Conservation (phyloP, 2,329 filamentous ascomycete species). For the Alternaria conjuncta region DNA sequence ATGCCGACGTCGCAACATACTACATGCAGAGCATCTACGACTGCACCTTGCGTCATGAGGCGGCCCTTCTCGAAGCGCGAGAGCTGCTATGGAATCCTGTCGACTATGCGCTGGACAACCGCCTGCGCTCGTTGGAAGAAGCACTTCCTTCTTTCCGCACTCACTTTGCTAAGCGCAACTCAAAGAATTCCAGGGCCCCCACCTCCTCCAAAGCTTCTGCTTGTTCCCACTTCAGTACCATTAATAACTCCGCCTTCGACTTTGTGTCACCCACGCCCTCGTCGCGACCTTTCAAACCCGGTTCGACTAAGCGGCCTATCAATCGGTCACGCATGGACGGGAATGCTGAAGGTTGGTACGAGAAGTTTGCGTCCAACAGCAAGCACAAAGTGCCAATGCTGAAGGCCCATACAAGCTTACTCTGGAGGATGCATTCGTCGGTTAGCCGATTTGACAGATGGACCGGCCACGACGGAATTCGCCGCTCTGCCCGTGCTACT, state of each 20-base stretch:
- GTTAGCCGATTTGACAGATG: no score
- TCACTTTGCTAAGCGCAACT: conserved; percentile 6
- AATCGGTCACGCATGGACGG: no score
- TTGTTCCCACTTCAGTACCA: not conserved
- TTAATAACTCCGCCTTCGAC: not conserved
- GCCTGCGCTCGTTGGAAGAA: conserved; percentile 10
- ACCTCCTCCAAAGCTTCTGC: conserved; percentile 1
- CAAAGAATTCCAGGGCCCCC: not conserved
- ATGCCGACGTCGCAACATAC: conserved; percentile 2
- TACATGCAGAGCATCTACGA: conserved; percentile 19
- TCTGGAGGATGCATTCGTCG: no score
- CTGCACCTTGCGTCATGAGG: conserved; percentile 13
- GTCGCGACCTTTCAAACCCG: not conserved
- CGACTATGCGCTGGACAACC: conserved; percentile 8
- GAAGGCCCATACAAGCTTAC: no score
- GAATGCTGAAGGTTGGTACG: no score
- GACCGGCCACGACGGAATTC: no score
- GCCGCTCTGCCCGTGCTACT: no score
- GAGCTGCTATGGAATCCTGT: conserved; percentile 16
- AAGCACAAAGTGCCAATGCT: no score
- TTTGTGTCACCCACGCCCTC: conserved; percentile 8
- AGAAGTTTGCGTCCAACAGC: no score
- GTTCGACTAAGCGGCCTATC: no score
- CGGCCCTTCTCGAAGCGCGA: conserved; percentile 7
- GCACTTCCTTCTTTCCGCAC: conserved; percentile 6